Evolutionary conservation across 2,329 filamentous ascomycete species (phyloP).

Genomic region (Venturia effusa): DNA sequence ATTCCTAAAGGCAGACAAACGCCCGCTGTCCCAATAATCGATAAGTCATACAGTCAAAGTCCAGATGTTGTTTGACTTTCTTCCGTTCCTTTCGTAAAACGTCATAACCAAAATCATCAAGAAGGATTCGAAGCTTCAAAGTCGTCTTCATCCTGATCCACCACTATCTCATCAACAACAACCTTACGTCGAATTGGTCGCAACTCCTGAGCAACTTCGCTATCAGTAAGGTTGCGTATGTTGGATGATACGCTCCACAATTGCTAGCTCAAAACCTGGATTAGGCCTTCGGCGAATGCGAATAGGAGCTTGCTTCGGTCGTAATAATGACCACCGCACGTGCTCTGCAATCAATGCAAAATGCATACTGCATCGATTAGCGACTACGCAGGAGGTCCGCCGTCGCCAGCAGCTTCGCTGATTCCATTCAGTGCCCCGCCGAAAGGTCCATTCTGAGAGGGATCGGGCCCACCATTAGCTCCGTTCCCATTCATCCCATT

Average conservation of each 20-base stretch:
- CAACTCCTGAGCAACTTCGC: background rate
- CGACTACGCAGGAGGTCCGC: background rate
- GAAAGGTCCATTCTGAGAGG: conserved; percentile 1
- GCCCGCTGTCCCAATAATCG: background rate
- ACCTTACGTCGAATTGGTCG: background rate
- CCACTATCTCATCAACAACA: background rate
- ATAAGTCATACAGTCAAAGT: background rate
- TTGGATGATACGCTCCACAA: background rate
- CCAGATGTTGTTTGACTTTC: background rate
- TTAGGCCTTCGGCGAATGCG: too few relatives aligned
- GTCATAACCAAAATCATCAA: background rate
- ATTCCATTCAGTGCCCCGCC: conserved; percentile 9
- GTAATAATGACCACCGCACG: background rate
- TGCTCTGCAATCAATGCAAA: background rate
- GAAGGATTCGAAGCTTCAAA: too few relatives aligned
- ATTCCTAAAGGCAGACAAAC: background rate
- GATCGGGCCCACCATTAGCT: background rate
- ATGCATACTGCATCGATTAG: background rate
- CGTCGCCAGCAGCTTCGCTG: conserved; percentile 2
- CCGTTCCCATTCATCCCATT: conserved; percentile 2
- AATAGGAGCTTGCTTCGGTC: background rate
- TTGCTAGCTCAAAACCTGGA: too few relatives aligned
- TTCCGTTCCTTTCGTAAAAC: background rate
- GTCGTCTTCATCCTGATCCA: too few relatives aligned
- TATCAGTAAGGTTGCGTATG: background rate